These are phyloP conservation scores for Ceratobasidium sp. DNA, from an alignment of 1,284 basidiomycete genomes.

Conservation along the genomic window DNA sequence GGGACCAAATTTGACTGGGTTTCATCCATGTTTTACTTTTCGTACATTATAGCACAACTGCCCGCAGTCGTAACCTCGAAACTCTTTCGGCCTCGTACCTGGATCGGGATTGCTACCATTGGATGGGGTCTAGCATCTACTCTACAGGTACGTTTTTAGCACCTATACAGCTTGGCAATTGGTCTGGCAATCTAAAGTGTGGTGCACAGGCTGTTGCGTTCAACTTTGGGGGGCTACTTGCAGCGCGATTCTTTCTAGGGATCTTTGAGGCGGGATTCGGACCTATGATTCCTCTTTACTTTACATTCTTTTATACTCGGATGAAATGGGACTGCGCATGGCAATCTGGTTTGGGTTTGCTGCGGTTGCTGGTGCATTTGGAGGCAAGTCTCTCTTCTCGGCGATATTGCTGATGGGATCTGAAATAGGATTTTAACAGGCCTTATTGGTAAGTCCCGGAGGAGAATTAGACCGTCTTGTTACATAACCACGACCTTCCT, in stretches of 20 bases:
- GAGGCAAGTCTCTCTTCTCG: slow-evolving; percentile 53
- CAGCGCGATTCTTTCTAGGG: slow-evolving; percentile 67
- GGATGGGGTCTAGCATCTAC: slow-evolving; percentile 75
- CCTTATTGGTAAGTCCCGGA: slow-evolving; percentile 20
- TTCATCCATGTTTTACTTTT: slow-evolving; percentile 75
- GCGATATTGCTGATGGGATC: slow-evolving; percentile 67
- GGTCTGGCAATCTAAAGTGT: neutral
- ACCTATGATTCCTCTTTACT: slow-evolving; percentile 74
- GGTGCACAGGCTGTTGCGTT: slow-evolving; percentile 60
- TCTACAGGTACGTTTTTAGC: slow-evolving; percentile 59
- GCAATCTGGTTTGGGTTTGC: slow-evolving; percentile 82
- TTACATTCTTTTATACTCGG: slow-evolving; percentile 78
- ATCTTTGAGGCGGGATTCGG: slow-evolving; percentile 77
- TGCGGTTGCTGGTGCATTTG: slow-evolving; percentile 78
- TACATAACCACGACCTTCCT: too few species aligned
- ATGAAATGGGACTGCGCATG: slow-evolving; percentile 72
- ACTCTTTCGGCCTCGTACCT: slow-evolving; percentile 66
- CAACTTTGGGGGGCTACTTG: slow-evolving; percentile 62
- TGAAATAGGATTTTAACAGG: slow-evolving; percentile 65
- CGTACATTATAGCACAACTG: slow-evolving; percentile 74
- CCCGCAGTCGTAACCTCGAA: slow-evolving; percentile 71
- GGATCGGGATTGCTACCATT: slow-evolving; percentile 68
- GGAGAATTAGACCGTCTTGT: too few species aligned
- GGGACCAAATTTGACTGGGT: slow-evolving; percentile 75
- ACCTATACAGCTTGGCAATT: neutral